Conservation (phyloP, 179 eudicot species). For the Drosera spatulata region DNA sequence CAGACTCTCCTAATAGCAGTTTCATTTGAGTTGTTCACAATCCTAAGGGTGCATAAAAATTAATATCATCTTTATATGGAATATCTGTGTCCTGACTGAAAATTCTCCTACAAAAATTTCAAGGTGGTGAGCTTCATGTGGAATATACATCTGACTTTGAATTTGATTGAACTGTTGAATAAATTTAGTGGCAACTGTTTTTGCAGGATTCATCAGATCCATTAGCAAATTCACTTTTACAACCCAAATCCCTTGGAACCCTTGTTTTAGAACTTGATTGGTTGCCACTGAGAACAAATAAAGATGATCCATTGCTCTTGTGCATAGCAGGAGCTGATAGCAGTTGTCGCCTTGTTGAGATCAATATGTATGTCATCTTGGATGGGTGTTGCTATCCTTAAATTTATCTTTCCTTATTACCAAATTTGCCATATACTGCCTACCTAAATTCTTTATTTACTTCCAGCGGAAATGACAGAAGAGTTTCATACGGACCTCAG, state of each 20-base stretch:
- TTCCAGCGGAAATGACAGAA: constrained; percentile 62
- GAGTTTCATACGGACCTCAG: constrained; percentile 29
- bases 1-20: too few species aligned
- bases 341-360: constrained; percentile 92
- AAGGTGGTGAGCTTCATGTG: too few species aligned
- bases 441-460: not conserved
- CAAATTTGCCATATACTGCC: not conserved
- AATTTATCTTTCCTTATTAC: not conserved
- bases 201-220: constrained; percentile 92
- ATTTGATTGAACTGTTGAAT: not conserved
- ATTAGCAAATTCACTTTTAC: constrained; percentile 71
- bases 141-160: too few species aligned
- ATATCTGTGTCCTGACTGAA: too few species aligned
- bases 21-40: too few species aligned
- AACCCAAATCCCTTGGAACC: constrained; percentile 89
- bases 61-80: too few species aligned
- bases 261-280: constrained; percentile 96
- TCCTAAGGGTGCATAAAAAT: too few species aligned
- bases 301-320: constrained; percentile 79
- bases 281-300: constrained; percentile 75
- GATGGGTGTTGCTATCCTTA: not conserved
- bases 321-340: constrained; percentile 99
- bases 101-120: too few species aligned
- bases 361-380: constrained; percentile 53
- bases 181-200: constrained; percentile 1